Evolutionary conservation across 108 stramenopile genomes (phyloP).

Genomic region (Pseudonitzschia delicatissima): DNA sequence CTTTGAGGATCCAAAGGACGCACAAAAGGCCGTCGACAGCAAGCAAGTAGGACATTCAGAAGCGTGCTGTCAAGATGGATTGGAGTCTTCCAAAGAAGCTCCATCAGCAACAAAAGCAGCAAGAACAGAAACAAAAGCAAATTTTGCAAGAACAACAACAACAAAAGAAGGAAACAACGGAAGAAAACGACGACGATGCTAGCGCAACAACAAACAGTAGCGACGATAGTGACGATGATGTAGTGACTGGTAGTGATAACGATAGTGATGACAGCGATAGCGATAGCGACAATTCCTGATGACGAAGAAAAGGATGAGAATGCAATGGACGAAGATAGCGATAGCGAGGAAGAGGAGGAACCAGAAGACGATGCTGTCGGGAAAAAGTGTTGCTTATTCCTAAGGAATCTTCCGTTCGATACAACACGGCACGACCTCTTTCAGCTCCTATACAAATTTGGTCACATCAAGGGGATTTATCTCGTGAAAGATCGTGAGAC

Average conservation of each 20-base stretch:
- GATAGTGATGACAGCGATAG: slow-evolving; percentile 27
- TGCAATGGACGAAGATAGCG: slow-evolving; percentile 25
- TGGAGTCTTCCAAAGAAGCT: slow-evolving; percentile 65
- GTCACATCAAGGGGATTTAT: slow-evolving; percentile 77
- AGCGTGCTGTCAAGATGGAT: slow-evolving; percentile 84
- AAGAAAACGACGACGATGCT: slow-evolving; percentile 12
- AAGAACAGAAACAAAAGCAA: slow-evolving; percentile 16
- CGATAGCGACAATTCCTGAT: slow-evolving; percentile 22
- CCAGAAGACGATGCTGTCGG: slow-evolving; percentile 14
- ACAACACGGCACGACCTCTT: slow-evolving; percentile 83
- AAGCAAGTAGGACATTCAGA: slow-evolving; percentile 53
- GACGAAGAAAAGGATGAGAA: slow-evolving; percentile 34
- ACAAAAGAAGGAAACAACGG: slow-evolving; percentile 10
- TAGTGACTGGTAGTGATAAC: slow-evolving; percentile 27
- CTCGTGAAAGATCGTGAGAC: slow-evolving; percentile 88
- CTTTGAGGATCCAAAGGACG: slow-evolving; percentile 62
- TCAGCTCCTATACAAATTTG: slow-evolving; percentile 77
- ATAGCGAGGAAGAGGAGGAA: slow-evolving; percentile 30
- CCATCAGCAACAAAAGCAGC: slow-evolving; percentile 58
- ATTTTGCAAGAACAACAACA: background rate
- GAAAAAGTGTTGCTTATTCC: slow-evolving; percentile 65
- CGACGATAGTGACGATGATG: slow-evolving; percentile 21
- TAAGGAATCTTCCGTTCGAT: slow-evolving; percentile 97
- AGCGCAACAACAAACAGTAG: background rate
- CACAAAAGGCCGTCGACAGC: slow-evolving; percentile 65